These are phyloP conservation scores for Fusarium gaditjirri DNA, from an alignment of 2,329 filamentous ascomycete species.

Conservation along the genomic window DNA sequence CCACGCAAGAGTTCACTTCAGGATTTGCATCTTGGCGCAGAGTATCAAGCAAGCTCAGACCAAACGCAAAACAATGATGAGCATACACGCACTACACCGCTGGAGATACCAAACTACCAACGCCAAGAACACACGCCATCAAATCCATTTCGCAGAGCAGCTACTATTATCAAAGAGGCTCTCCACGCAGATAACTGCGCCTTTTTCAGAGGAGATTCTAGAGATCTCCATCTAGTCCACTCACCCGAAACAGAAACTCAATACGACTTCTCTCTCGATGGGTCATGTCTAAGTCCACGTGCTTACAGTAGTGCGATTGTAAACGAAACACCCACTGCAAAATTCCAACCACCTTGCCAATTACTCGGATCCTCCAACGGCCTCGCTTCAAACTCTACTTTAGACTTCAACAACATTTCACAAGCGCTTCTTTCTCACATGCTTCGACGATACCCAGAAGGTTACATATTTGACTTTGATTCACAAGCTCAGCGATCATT, in stretches of 20 bases:
- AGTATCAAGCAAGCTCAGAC: accelerated
- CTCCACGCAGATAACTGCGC: background rate
- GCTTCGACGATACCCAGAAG: background rate
- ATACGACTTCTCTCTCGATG: background rate
- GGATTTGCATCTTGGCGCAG: too few species aligned
- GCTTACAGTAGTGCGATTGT: background rate
- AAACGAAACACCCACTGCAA: background rate
- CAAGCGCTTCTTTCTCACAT: background rate
- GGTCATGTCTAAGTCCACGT: background rate
- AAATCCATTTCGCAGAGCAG: background rate
- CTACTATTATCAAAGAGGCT: background rate
- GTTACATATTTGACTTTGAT: background rate
- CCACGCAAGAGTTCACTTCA: background rate
- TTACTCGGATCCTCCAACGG: background rate
- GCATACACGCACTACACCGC: accelerated
- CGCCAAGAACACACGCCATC: background rate
- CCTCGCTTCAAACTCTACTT: accelerated
- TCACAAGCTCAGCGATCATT: background rate
- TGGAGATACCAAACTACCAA: background rate
- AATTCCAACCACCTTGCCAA: background rate
- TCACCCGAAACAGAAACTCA: background rate
- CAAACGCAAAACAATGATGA: too few species aligned
- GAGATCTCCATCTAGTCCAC: background rate
- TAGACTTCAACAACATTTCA: background rate
- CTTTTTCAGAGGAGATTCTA: background rate